Evolutionary conservation across 768 basidiomycete genomes (phyloP).

Genomic region (Phaffia australis): DNA sequence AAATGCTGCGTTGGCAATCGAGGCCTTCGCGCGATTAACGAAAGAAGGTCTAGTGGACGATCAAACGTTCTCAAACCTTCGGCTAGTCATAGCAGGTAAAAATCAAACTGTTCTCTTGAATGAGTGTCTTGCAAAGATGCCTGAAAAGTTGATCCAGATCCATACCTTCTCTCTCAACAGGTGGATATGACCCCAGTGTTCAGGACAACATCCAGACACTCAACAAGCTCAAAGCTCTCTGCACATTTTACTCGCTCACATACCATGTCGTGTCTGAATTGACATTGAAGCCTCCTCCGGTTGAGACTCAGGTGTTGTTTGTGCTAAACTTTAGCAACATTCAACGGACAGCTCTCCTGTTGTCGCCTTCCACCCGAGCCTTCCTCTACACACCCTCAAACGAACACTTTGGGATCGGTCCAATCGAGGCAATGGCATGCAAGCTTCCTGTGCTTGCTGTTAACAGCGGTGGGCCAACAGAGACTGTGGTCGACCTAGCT

Average conservation of each 20-base stretch:
- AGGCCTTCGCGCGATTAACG: constrained; percentile 56
- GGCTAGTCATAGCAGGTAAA: constrained; percentile 70
- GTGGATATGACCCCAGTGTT: constrained; percentile 80
- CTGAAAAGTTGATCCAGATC: neutral
- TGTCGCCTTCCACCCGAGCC: constrained; percentile 52
- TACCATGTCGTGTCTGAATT: constrained; percentile 34
- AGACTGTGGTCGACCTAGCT: constrained; percentile 54
- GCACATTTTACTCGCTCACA: constrained; percentile 48
- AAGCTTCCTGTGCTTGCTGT: constrained; percentile 83
- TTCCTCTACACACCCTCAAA: constrained; percentile 88
- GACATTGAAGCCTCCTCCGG: constrained; percentile 29
- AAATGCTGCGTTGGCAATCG: constrained; percentile 68
- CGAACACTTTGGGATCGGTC: constrained; percentile 96
- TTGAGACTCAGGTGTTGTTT: constrained; percentile 57
- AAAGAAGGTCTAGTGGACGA: constrained; percentile 29
- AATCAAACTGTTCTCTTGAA: neutral
- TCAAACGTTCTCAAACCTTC: constrained; percentile 39
- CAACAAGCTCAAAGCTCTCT: constrained; percentile 50
- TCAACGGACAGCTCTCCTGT: constrained; percentile 74
- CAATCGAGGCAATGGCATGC: constrained; percentile 87
- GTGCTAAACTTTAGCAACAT: constrained; percentile 79
- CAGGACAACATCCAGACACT: constrained; percentile 69
- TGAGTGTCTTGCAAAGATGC: neutral
- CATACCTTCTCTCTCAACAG: constrained; percentile 38
- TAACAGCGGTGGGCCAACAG: constrained; percentile 68